Evolutionary conservation across 2,329 filamentous ascomycete species (phyloP).

Genomic region (Coniochaeta sp.): DNA sequence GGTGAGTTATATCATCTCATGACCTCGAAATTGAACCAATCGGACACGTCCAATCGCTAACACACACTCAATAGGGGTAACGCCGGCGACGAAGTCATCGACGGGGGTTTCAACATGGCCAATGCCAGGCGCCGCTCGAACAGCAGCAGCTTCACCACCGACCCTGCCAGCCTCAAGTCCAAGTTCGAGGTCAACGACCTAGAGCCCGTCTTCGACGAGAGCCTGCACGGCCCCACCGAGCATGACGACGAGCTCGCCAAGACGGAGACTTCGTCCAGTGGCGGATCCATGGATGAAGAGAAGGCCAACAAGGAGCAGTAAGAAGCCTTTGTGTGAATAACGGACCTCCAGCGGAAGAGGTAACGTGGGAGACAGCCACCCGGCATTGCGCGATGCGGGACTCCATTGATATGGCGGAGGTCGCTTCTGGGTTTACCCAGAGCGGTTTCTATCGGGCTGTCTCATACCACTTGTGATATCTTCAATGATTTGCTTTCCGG

Average conservation of each 20-base stretch:
- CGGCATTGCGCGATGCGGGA: slow-evolving; percentile 10
- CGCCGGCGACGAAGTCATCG: slow-evolving; percentile 74
- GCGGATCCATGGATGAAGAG: slow-evolving; percentile 47
- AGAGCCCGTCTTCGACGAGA: slow-evolving; percentile 89
- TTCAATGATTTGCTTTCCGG: background rate
- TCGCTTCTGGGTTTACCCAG: slow-evolving; percentile 4
- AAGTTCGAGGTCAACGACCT: slow-evolving; percentile 90
- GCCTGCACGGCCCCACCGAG: slow-evolving; percentile 58
- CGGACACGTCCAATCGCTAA: background rate
- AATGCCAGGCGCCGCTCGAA: slow-evolving; percentile 91
- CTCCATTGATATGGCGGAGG: slow-evolving; percentile 4
- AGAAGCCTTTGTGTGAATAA: background rate
- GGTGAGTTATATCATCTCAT: slow-evolving; percentile 50
- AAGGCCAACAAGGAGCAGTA: slow-evolving; percentile 22
- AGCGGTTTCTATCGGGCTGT: slow-evolving; percentile 2
- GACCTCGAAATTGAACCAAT: no score
- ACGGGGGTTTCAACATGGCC: slow-evolving; percentile 75
- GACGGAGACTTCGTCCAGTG: slow-evolving; percentile 53
- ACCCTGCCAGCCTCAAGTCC: slow-evolving; percentile 78
- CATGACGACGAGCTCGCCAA: slow-evolving; percentile 51
- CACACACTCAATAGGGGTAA: slow-evolving; percentile 62
- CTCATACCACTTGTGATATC: background rate
- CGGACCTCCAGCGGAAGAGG: background rate
- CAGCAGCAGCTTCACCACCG: slow-evolving; percentile 66
- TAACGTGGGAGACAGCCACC: slow-evolving; percentile 3